These are phyloP conservation scores for Penicillium sp. DNA, from an alignment of 2,329 filamentous ascomycete species.

Conservation along the genomic window DNA sequence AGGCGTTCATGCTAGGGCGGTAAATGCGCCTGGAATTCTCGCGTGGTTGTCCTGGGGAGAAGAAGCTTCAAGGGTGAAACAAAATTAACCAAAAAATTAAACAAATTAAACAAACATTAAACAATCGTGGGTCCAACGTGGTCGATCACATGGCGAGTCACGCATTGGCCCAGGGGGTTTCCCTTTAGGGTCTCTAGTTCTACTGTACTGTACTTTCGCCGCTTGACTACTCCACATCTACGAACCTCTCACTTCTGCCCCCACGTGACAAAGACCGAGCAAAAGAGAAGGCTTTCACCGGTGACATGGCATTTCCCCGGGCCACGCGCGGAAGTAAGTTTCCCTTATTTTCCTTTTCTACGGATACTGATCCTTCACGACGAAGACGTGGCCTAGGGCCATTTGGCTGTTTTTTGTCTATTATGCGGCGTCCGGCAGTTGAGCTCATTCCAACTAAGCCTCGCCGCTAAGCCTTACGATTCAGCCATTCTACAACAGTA, in stretches of 20 bases:
- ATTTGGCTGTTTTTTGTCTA: background rate
- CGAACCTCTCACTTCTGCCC: conserved; percentile 4
- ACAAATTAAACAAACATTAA: background rate
- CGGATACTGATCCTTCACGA: conserved; percentile 16
- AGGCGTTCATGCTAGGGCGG: conserved; percentile 15
- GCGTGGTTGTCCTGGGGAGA: conserved; percentile 21
- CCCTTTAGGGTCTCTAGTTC: background rate
- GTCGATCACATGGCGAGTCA: conserved; percentile 33
- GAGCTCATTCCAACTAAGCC: conserved; percentile 28
- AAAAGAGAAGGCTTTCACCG: conserved; percentile 3
- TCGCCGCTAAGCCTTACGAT: conserved; percentile 14
- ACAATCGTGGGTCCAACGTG: conserved; percentile 32
- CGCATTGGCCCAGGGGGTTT: conserved; percentile 15
- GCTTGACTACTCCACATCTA: background rate
- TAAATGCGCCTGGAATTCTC: conserved; percentile 26
- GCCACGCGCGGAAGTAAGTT: conserved; percentile 24
- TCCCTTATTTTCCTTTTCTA: conserved; percentile 18
- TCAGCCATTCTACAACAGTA: conserved; percentile 23
- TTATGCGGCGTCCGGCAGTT: background rate
- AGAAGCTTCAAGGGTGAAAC: conserved; percentile 27
- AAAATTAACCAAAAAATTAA: too few species aligned
- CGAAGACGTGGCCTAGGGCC: background rate
- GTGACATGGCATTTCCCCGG: conserved; percentile 18
- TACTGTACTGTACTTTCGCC: too few species aligned
- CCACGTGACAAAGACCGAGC: background rate